A percentile compares a stretch with the other conserved stretches of the same genome.
Evolutionary conservation across 2,329 filamentous ascomycete species (phyloP).

Genomic region (Blastomyces emzantsi): DNA sequence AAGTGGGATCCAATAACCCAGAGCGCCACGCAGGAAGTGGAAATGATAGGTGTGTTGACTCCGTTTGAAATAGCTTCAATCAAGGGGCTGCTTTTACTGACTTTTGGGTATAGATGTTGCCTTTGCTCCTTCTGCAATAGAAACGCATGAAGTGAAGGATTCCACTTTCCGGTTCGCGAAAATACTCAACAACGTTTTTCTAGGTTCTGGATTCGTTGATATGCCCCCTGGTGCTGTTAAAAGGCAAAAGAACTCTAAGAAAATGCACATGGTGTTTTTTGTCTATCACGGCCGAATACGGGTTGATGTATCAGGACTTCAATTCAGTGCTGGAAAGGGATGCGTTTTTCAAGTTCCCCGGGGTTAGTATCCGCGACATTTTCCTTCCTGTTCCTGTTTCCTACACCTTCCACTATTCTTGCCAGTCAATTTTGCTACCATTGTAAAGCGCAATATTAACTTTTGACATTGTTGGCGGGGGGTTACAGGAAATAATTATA

Average conservation of each 20-base stretch:
- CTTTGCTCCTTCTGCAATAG: conserved; percentile 49
- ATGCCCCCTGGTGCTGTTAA: conserved; percentile 76
- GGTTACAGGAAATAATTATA: conserved; percentile 76
- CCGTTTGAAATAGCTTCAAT: conserved; percentile 4
- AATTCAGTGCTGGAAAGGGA: conserved; percentile 74
- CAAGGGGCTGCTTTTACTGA: conserved; percentile 18
- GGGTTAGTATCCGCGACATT: conserved; percentile 46
- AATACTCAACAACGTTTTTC: conserved; percentile 72
- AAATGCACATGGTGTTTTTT: conserved; percentile 97
- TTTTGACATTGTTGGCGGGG: conserved; percentile 2
- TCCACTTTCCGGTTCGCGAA: conserved; percentile 83
- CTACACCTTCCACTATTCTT: background rate
- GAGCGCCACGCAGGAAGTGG: conserved; percentile 30
- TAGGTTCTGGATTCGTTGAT: conserved; percentile 84
- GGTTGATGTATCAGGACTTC: conserved; percentile 52
- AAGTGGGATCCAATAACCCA: conserved; percentile 37
- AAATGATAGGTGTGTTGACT: conserved; percentile 30
- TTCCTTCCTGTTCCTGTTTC: background rate
- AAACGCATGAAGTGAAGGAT: conserved; percentile 49
- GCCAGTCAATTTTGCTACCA: conserved; percentile 3
- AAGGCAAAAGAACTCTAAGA: conserved; percentile 80
- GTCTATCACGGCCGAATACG: conserved; percentile 73
- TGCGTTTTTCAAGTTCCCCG: conserved; percentile 92
- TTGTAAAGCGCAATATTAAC: conserved; percentile 4
- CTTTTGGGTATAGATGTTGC: conserved; percentile 44